Base-by-base conservation (phyloP, 2,329 filamentous ascomycete genomes). In the Penicillium sp. region DNA sequence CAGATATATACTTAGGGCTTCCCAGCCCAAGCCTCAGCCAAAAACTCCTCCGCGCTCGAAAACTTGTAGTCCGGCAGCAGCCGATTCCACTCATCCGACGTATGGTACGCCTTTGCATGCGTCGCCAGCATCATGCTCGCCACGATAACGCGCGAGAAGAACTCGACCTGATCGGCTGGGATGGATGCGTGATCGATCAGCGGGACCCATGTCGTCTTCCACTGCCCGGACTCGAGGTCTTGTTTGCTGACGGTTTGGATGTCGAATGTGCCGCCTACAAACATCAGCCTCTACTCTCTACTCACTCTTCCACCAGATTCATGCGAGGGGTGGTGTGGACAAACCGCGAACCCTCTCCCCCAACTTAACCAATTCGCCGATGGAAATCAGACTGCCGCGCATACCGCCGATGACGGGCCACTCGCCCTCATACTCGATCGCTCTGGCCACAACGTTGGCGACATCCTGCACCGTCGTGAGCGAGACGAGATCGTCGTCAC, bases 321-420 rank as follows among this genome's bases (percentile, higher is more conserved):
- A 28, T 9, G 11, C n/a, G 12, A 51, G 40, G 47, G 55, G 45
- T 46, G 11, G 16, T 21, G n/a, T 49, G 45, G 18, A 59, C 65
- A 47, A 62, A 71, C 73, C 72, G 53, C 67, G 64, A 30, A 74
- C 57, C 54, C 64, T 67, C 60, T 73, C 67, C 3, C 66, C 74
- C 11, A 76, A 42, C 14, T 60, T 57, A 3, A 76, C 50, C 6
- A 77, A 23, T 50, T 75, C 51, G 2, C 61, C 50, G 0, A 69
- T 33, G 0, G 69, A 66, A 16, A 71, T 46, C 8, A 59, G 61
- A n/a, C 63, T 68, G 18, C 74, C 75, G 18, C 50, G 58, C 45
- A 78, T 70, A 3, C 76, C 75, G 2, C 74, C 74, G 21, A 70
- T 53, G 9, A 65, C 60, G 1, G 76, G 75, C 75, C 76, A 78